Conservation (phyloP, 1,284 basidiomycete species). For the Mycena sp. region DNA sequence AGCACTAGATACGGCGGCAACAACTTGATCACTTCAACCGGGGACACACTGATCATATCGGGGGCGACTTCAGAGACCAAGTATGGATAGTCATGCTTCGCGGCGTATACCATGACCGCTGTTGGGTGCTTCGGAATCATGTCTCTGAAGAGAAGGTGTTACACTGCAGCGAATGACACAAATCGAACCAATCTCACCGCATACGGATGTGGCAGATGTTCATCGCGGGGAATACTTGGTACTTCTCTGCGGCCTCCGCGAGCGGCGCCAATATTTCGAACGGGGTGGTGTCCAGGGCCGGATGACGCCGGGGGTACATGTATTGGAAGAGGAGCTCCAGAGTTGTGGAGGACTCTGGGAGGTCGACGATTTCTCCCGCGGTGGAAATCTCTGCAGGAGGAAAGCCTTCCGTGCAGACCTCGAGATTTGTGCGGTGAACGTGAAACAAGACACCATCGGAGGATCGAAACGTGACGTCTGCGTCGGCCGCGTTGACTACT, state of each 20-base stretch:
- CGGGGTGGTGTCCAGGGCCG: constrained; percentile 34
- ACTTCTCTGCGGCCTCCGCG: constrained; percentile 44
- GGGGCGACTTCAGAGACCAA: not conserved
- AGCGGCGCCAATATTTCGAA: constrained; percentile 34
- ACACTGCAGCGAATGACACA: too few relatives aligned
- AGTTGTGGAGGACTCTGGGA: constrained; percentile 34
- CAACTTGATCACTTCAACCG: not conserved
- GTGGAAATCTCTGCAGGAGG: constrained; percentile 10
- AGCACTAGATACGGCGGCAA: constrained; percentile 6
- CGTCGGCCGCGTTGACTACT: constrained; percentile 22
- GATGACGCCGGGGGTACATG: constrained; percentile 37
- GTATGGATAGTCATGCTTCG: constrained; percentile 6
- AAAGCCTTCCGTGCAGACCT: constrained; percentile 25
- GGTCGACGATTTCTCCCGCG: constrained; percentile 29
- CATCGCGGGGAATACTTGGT: constrained; percentile 41
- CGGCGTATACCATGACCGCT: constrained; percentile 2
- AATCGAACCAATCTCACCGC: constrained; percentile 35
- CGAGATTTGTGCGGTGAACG: constrained; percentile 30
- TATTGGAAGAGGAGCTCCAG: constrained; percentile 41
- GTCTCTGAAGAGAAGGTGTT: not conserved
- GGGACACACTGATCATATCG: not conserved
- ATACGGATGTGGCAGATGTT: constrained; percentile 33
- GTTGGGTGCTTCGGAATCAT: not conserved
- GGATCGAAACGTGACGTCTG: constrained; percentile 31
- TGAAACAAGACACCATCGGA: constrained; percentile 28